phyloP scores from a whole-genome alignment of 2,329 filamentous ascomycete species.

The Exophiala dermatitidis region DNA sequence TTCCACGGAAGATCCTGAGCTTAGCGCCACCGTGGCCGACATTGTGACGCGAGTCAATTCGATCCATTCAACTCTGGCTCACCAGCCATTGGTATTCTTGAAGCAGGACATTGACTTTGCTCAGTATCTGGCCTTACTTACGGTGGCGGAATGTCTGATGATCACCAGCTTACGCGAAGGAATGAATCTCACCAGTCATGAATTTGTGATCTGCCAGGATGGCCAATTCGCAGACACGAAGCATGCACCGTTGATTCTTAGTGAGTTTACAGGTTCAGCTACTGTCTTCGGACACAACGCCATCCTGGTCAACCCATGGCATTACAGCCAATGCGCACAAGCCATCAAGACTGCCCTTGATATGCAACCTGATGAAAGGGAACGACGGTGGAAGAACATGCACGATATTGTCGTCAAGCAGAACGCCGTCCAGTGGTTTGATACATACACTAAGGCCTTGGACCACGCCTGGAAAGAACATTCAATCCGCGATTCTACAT shows the following conservation, averaged over 20 bases:
- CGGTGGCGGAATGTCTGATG: constrained; percentile 84
- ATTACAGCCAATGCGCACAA: constrained; percentile 79
- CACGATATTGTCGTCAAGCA: constrained; percentile 68
- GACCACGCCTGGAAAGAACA: constrained; percentile 76
- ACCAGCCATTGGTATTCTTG: constrained; percentile 86
- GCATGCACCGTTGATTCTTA: constrained; percentile 81
- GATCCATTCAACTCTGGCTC: constrained; percentile 78
- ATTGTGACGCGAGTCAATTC: constrained; percentile 94
- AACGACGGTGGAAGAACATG: constrained; percentile 65
- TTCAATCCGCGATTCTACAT: constrained; percentile 72
- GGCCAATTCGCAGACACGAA: constrained; percentile 67
- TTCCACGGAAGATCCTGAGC: constrained; percentile 76
- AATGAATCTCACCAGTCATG: constrained; percentile 94
- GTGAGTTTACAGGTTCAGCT: constrained; percentile 89
- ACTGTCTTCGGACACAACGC: constrained; percentile 77
- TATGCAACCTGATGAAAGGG: constrained; percentile 69
- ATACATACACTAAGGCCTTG: constrained; percentile 63
- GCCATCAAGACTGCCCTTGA: constrained; percentile 78
- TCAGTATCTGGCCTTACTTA: constrained; percentile 86
- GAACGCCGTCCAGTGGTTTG: constrained; percentile 80
- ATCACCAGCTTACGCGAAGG: constrained; percentile 93
- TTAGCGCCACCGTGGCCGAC: constrained; percentile 82
- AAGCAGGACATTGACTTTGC: constrained; percentile 91
- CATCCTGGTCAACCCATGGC: constrained; percentile 88
- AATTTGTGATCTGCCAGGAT: constrained; percentile 90